Evolutionary conservation across 2,329 filamentous ascomycete species (phyloP).

Genomic region (Aspergillus quadricinctus): DNA sequence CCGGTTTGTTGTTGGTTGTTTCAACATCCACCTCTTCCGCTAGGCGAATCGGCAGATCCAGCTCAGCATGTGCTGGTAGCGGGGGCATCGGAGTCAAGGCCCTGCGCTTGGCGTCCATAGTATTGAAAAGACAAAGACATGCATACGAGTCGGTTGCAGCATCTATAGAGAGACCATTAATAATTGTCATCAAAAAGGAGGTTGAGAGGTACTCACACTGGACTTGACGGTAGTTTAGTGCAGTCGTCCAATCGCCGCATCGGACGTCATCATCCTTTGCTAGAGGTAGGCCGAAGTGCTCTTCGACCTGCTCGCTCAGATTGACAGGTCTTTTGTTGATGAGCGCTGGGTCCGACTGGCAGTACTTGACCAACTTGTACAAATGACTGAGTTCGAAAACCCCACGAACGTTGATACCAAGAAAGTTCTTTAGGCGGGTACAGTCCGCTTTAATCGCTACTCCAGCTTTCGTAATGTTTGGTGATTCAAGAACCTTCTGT

Average conservation of each 20-base stretch:
- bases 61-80: conserved; percentile 64
- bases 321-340: conserved; percentile 65
- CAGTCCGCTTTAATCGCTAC: conserved; percentile 70
- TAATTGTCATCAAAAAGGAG: conserved; percentile 17
- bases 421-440: conserved; percentile 62
- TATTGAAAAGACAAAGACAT: conserved; percentile 66
- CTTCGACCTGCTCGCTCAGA: conserved; percentile 65
- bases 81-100: conserved; percentile 66
- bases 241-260: conserved; percentile 67
- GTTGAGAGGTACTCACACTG: conserved; percentile 53
- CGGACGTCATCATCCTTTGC: conserved; percentile 69
- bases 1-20: conserved; percentile 1
- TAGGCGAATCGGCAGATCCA: conserved; percentile 55
- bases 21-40: not conserved
- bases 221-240: conserved; percentile 62
- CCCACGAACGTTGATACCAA: conserved; percentile 62
- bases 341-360: conserved; percentile 46
- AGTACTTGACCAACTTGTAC: conserved; percentile 70
- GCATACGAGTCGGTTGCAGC: conserved; percentile 82
- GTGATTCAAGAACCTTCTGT: conserved; percentile 66
- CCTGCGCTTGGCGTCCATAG: conserved; percentile 64
- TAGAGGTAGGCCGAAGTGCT: conserved; percentile 68
- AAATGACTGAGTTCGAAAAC: conserved; percentile 80
- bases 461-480: conserved; percentile 67
- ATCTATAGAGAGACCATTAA: conserved; percentile 46